A percentile compares a stretch with the other conserved stretches of the same genome.
These are phyloP conservation scores for Wallacemonas sp. DNA, from an alignment of 208 protist species.

Conservation along the genomic window DNA sequence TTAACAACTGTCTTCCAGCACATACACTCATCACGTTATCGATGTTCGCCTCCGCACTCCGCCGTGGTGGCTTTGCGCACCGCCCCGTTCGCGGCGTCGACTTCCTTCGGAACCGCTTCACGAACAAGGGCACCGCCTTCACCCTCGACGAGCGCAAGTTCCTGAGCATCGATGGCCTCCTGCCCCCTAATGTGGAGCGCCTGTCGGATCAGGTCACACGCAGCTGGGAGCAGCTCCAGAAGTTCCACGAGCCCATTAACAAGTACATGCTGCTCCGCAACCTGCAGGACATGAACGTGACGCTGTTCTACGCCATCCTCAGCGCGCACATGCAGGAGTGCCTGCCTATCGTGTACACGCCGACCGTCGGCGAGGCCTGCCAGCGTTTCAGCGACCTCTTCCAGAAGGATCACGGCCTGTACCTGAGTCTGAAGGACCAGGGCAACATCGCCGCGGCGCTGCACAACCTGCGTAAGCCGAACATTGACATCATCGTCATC, in stretches of 20 bases:
- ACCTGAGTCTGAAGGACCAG: constrained; percentile 52
- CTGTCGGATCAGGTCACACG: constrained; percentile 54
- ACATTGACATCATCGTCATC: constrained; percentile 90
- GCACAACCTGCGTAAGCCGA: constrained; percentile 60
- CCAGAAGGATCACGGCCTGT: constrained; percentile 65
- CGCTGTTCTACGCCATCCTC: constrained; percentile 53
- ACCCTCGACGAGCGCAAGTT: constrained; percentile 49
- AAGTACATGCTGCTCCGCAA: constrained; percentile 42
- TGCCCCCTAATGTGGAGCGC: constrained; percentile 45
- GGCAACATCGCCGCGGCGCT: constrained; percentile 61
- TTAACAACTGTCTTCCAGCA: no score
- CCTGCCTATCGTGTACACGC: constrained; percentile 67
- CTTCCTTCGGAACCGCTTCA: constrained; percentile 59
- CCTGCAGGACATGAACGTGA: constrained; percentile 39
- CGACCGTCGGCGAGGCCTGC: constrained; percentile 87
- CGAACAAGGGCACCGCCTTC: constrained; percentile 64
- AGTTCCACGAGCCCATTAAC: constrained; percentile 39
- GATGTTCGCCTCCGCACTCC: constrained; percentile 30
- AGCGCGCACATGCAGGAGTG: constrained; percentile 37
- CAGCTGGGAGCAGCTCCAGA: constrained; percentile 36
- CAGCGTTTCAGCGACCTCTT: constrained; percentile 64
- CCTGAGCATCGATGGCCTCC: constrained; percentile 45
- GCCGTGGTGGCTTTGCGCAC: neutral
- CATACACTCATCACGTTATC: no score
- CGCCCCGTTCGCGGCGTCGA: constrained; percentile 49